Conservation (phyloP, 306 rosid genomes). For the Medicago lupulina region DNA sequence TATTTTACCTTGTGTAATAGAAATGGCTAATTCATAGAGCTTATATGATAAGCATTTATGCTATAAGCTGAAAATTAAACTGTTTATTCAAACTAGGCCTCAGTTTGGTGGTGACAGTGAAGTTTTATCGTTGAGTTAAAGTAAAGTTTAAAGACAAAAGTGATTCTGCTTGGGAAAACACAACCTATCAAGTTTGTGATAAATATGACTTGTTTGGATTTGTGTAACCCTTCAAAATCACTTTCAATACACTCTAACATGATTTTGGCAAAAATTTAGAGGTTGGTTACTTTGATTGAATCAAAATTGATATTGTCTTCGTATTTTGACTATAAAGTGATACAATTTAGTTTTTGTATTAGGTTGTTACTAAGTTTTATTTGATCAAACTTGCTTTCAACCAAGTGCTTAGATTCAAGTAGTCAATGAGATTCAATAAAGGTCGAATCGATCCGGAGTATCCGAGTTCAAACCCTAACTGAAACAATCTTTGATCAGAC, state of each 20-base stretch:
- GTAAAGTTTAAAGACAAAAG: not conserved
- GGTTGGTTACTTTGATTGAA: not conserved
- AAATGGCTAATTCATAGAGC: too few species aligned
- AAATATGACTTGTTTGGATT: not conserved
- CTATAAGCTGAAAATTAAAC: too few species aligned
- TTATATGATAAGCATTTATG: too few species aligned
- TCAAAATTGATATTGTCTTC: not conserved
- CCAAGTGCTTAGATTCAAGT: too few species aligned
- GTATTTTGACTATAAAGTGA: not conserved
- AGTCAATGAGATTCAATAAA: too few species aligned
- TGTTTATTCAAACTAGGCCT: not conserved
- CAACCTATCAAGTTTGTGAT: not conserved
- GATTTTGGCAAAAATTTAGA: not conserved
- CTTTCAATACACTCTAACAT: not conserved
- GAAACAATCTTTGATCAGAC: too few species aligned
- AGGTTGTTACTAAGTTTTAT: not conserved
- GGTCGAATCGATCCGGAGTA: too few species aligned
- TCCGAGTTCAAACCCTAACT: too few species aligned
- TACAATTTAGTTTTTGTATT: not conserved
- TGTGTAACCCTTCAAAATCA: not conserved
- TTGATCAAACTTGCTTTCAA: not conserved
- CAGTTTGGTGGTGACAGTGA: not conserved
- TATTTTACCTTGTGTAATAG: too few species aligned
- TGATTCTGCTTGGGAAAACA: not conserved
- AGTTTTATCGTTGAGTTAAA: not conserved